Percentiles rank a stretch among this genome's conserved stretches.
Conservation (phyloP, 2,329 filamentous ascomycete species). For the Pyrenophora tritici-repentis region DNA sequence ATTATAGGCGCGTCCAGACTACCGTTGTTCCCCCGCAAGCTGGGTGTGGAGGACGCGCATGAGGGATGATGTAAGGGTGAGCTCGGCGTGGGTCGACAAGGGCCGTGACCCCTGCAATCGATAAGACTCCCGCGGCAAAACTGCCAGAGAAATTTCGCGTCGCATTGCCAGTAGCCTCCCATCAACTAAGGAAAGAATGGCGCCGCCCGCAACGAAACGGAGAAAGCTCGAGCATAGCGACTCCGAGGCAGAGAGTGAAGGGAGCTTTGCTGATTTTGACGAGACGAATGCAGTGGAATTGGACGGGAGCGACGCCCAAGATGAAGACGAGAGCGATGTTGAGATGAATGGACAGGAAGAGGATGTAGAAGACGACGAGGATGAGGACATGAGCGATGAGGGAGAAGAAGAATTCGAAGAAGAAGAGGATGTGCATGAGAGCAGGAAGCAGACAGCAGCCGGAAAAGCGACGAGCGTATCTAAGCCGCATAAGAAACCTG, state of each 20-base stretch:
- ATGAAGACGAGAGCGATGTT: conserved; percentile 14
- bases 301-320: conserved; percentile 21
- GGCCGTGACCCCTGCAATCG: conserved; percentile 17
- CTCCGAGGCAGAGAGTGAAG: conserved; percentile 34
- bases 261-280: conserved; percentile 31
- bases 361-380: conserved; percentile 13
- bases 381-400: conserved; percentile 22
- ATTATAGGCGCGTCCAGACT: too few species aligned
- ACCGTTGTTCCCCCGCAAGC: neutral
- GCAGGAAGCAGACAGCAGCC: conserved; percentile 7
- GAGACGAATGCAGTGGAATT: conserved; percentile 21
- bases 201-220: conserved; percentile 50
- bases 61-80: conserved; percentile 8
- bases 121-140: conserved; percentile 29
- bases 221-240: conserved; percentile 53
- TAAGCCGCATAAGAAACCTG: conserved; percentile 30
- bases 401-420: conserved; percentile 11
- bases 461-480: conserved; percentile 16
- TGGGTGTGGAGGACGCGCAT: neutral
- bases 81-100: neutral
- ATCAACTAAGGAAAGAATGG: conserved; percentile 32
- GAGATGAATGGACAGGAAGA: conserved; percentile 20
- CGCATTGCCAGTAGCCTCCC: neutral
- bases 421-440: conserved; percentile 17
- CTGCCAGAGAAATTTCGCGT: conserved; percentile 26